These are phyloP conservation scores for Phytophthora idaei DNA, from an alignment of 352 stramenopile species.

Conservation along the genomic window DNA sequence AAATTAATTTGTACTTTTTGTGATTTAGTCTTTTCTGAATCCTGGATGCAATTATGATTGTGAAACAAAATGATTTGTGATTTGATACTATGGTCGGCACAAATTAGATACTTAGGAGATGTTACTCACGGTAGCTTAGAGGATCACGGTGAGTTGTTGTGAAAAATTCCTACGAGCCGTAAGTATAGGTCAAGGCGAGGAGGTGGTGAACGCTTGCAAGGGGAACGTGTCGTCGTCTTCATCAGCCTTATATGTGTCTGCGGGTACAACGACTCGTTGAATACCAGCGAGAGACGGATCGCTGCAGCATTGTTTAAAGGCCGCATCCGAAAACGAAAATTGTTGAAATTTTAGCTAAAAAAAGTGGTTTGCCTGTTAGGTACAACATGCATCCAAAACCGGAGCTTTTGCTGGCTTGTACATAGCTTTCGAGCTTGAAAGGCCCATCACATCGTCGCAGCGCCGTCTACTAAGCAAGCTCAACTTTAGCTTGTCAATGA, in stretches of 20 bases:
- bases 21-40: too few species aligned
- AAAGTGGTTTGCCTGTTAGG: neutral
- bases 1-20: neutral
- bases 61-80: too few species aligned
- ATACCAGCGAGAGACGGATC: conserved; percentile 12
- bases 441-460: conserved; percentile 7
- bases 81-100: too few species aligned
- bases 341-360: conserved; percentile 6
- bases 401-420: too few species aligned
- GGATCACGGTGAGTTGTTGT: neutral
- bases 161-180: too few species aligned
- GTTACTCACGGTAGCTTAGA: too few species aligned
- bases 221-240: neutral
- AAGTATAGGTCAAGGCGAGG: too few species aligned
- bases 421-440: neutral
- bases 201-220: neutral
- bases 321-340: neutral
- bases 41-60: too few species aligned
- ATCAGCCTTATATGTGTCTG: neutral
- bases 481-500: conserved; percentile 1
- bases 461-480: conserved; percentile 3
- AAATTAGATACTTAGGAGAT: too few species aligned
- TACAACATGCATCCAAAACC: neutral
- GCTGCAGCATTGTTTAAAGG: conserved; percentile 1
- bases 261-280: neutral